Base-by-base conservation (phyloP, 2,329 filamentous ascomycete species). In the Colletotrichum sp. region DNA sequence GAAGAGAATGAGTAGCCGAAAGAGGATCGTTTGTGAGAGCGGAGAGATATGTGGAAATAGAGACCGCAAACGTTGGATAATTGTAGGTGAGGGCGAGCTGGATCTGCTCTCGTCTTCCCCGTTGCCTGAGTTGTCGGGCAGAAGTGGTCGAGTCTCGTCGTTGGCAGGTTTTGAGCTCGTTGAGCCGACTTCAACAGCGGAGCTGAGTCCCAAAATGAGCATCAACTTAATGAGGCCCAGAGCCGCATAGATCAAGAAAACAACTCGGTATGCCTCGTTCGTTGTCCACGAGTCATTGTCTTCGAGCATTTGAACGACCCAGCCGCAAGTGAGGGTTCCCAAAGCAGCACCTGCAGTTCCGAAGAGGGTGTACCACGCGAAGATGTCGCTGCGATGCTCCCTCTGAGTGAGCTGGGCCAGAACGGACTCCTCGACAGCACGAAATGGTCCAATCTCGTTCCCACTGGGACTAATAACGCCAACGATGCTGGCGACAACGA, bases 401-500 rank as follows among this genome's bases (percentile, higher is more conserved):
- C 85, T 78, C 1, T 83, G 80, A 0, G 89, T 91, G 5, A 93
- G 84, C 57, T 92, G 90, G 5, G 91, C 90, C 3, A 93, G 83
- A 7, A 89, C 88, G 19, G 89, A 91, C 82, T 93, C 91, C 79
- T 93, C 91, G 32, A 93, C 87, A 52, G 91, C 91, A 52, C 89
- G 86, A 75, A 93, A 93, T 0, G 91, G 91, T 0, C 91, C 91
- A 69, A 93, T 92, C 79, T 93, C 91, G 72, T 91, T 92, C 9
- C 91, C 91, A 79, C 90, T 91, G n/a, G 71, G 34, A 80, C 90
- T 92, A 39, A 93, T 91, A 65, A 93, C 91, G 7, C 92, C 92
- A 9, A 93, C 77, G 19, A 93, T 85, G 27, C 90, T 90, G 3
- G 91, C 91, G 12, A 83, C 75, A 9, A 93, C 85, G 68, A 93